These are phyloP conservation scores for Bidens hawaiensis DNA, from an alignment of 140 eudicot genomes.

Conservation along the genomic window DNA sequence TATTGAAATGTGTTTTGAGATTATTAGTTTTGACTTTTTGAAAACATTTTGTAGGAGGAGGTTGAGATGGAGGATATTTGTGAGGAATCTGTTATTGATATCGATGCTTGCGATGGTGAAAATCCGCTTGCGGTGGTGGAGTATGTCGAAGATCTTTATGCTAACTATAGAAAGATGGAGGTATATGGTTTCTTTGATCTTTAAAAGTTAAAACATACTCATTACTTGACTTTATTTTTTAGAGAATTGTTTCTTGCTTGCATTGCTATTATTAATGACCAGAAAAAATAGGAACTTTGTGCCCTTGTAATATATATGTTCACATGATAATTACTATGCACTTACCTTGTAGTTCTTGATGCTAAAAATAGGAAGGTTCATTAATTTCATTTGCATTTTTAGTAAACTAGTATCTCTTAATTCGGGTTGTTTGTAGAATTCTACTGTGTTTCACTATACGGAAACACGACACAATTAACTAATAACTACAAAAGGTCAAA, in stretches of 20 bases:
- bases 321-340: no score
- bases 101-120: slow-evolving; percentile 55
- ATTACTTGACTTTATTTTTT: slow-evolving; percentile 1
- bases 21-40: slow-evolving; percentile 1
- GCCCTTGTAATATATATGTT: no score
- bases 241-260: not conserved
- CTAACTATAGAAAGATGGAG: slow-evolving; percentile 76
- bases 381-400: not conserved
- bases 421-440: not conserved
- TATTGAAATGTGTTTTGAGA: not conserved
- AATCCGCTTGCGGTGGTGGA: slow-evolving; percentile 78
- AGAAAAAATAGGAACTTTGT: not conserved
- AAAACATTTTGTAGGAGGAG: slow-evolving; percentile 34
- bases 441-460: not conserved
- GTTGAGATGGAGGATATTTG: slow-evolving; percentile 86
- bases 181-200: slow-evolving; percentile 23
- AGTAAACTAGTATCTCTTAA: not conserved
- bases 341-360: slow-evolving; percentile 7
- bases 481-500: not conserved
- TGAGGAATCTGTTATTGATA: slow-evolving; percentile 61
- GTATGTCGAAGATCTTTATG: slow-evolving; percentile 75
- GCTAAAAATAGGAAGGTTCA: not conserved
- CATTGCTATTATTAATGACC: not conserved
- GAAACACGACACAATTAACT: not conserved
- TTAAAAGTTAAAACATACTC: not conserved